Evolutionary conservation across 768 basidiomycete genomes (phyloP).

Genomic region (Mrakia blollopis): DNA sequence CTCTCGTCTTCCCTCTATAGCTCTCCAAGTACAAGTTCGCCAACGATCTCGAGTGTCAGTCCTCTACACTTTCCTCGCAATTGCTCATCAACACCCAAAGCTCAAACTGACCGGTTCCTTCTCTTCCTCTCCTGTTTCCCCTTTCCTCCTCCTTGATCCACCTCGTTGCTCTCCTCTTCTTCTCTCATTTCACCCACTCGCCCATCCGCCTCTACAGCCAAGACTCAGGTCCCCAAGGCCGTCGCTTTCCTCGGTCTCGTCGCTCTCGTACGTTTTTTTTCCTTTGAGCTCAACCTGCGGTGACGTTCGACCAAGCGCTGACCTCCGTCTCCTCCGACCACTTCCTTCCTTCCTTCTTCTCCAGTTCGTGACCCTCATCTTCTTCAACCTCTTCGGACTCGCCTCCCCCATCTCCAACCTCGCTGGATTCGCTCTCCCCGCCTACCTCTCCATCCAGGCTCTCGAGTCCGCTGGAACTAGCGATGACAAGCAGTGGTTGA

Average conservation of each 20-base stretch:
- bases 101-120: neutral
- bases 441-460: constrained; percentile 91
- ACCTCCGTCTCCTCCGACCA: constrained; percentile 50
- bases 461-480: constrained; percentile 73
- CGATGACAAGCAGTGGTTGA: constrained; percentile 37
- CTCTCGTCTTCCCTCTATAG: constrained; percentile 36
- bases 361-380: constrained; percentile 44
- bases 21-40: constrained; percentile 69
- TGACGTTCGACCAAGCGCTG: constrained; percentile 47
- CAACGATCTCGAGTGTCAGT: constrained; percentile 65
- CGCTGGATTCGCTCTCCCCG: constrained; percentile 80
- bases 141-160: neutral
- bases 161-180: constrained; percentile 2
- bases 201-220: constrained; percentile 36
- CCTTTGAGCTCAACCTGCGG: neutral
- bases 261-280: constrained; percentile 45
- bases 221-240: constrained; percentile 88
- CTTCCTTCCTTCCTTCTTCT: constrained; percentile 23
- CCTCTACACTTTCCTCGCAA: too few relatives aligned
- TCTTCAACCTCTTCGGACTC: constrained; percentile 56
- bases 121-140: neutral
- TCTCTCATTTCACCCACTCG: neutral
- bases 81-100: neutral
- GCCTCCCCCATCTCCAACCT: constrained; percentile 72
- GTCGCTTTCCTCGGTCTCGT: constrained; percentile 74